These are phyloP conservation scores for Colletotrichum incanum DNA, from an alignment of 2,329 filamentous ascomycete genomes.

Conservation along the genomic window DNA sequence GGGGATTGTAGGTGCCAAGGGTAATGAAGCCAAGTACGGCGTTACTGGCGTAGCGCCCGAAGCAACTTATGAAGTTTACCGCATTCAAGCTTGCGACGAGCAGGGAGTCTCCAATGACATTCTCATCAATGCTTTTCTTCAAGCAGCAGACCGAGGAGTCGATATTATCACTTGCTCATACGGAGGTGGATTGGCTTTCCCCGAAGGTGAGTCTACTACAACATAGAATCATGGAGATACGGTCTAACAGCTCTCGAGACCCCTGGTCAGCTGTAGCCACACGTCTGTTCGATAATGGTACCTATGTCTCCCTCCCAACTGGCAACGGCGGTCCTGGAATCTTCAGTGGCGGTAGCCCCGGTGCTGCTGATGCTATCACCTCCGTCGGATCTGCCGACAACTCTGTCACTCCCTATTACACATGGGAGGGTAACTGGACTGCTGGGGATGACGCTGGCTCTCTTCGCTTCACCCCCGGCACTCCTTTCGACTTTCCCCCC, in stretches of 20 bases:
- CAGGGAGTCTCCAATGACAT: constrained; percentile 30
- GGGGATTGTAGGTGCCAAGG: constrained; percentile 27
- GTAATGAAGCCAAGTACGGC: constrained; percentile 42
- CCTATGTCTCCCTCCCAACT: constrained; percentile 5
- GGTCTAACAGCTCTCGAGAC: constrained; percentile 1
- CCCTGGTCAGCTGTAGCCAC: constrained; percentile 26
- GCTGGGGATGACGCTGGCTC: constrained; percentile 42
- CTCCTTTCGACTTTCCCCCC: constrained; percentile 19
- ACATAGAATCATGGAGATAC: too few species aligned
- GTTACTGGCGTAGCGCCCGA: constrained; percentile 47
- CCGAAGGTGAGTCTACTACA: constrained; percentile 6
- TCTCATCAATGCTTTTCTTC: constrained; percentile 27
- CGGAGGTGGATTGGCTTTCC: neutral
- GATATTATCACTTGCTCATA: constrained; percentile 27
- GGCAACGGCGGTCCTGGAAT: neutral
- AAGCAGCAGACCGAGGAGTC: constrained; percentile 22
- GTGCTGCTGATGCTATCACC: constrained; percentile 25
- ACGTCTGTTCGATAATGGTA: constrained; percentile 19
- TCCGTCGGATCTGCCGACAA: constrained; percentile 35
- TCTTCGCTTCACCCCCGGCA: constrained; percentile 45
- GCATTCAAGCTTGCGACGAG: constrained; percentile 42
- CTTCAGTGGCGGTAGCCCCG: constrained; percentile 25
- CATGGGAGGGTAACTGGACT: constrained; percentile 38
- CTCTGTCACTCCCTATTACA: constrained; percentile 28
- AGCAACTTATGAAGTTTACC: constrained; percentile 46